Conservation (phyloP, 805 yeast genomes). For the Candida boidinii region DNA sequence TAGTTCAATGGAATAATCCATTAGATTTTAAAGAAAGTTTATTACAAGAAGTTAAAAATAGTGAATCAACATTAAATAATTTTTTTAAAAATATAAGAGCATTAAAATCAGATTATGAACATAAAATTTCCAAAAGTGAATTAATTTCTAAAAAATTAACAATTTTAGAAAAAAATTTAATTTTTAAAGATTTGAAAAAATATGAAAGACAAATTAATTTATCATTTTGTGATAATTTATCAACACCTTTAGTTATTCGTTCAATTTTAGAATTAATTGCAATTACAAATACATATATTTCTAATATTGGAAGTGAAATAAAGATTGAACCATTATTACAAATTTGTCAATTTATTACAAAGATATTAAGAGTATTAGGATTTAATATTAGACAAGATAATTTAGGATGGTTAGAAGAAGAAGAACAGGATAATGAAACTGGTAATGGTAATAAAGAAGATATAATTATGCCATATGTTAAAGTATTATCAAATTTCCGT, state of each 20-base stretch:
- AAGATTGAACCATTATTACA: constrained; percentile 60
- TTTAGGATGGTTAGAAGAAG: constrained; percentile 69
- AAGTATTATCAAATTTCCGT: constrained; percentile 69
- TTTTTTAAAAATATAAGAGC: constrained; percentile 88
- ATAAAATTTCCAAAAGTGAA: constrained; percentile 36
- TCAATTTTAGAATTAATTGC: constrained; percentile 60
- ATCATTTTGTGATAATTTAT: constrained; percentile 82
- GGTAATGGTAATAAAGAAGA: constrained; percentile 43
- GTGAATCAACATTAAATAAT: constrained; percentile 68
- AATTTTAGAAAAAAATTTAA: constrained; percentile 38
- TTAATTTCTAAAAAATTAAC: constrained; percentile 57
- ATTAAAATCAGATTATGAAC: constrained; percentile 55
- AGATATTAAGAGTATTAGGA: constrained; percentile 66
- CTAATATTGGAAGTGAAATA: constrained; percentile 39
- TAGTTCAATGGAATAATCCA: constrained; percentile 88
- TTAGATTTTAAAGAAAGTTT: constrained; percentile 85
- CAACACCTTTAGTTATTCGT: constrained; percentile 70
- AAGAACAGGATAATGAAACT: constrained; percentile 9
- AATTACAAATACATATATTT: constrained; percentile 63
- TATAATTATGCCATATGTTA: constrained; percentile 68
- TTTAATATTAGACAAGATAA: constrained; percentile 60
- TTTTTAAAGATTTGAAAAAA: constrained; percentile 38
- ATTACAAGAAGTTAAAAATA: constrained; percentile 64
- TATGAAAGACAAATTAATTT: constrained; percentile 57
- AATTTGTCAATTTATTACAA: constrained; percentile 61